Evolutionary conservation across 805 yeast species (phyloP).

Genomic region (Zygosaccharomyces lentus): DNA sequence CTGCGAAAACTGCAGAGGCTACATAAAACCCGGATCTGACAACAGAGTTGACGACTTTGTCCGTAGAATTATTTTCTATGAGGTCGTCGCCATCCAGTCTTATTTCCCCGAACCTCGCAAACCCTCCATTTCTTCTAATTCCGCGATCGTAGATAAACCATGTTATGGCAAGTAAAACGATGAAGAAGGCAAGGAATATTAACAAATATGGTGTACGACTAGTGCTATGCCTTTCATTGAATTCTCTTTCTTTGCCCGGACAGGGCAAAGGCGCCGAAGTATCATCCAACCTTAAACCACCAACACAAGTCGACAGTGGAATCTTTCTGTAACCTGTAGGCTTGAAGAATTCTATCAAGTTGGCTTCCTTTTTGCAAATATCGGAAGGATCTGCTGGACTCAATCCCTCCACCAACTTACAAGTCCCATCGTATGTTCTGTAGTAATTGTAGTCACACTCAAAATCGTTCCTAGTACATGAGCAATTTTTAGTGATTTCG

Average conservation of each 20-base stretch:
- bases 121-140: conserved; percentile 72
- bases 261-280: conserved; percentile 62
- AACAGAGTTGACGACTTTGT: conserved; percentile 52
- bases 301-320: conserved; percentile 80
- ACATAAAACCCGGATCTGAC: conserved; percentile 54
- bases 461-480: conserved; percentile 80
- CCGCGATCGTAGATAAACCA: conserved; percentile 80
- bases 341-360: conserved; percentile 65
- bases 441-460: conserved; percentile 91
- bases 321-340: conserved; percentile 91
- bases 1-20: conserved; percentile 38
- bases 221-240: conserved; percentile 48
- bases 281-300: conserved; percentile 69
- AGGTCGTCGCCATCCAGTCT: conserved; percentile 70
- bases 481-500: conserved; percentile 59
- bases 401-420: conserved; percentile 74
- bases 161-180: conserved; percentile 47
- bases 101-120: conserved; percentile 77
- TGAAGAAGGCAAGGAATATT: conserved; percentile 54
- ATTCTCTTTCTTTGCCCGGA: conserved; percentile 79
- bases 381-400: conserved; percentile 60
- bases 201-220: conserved; percentile 51
- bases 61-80: conserved; percentile 60
- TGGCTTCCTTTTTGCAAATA: conserved; percentile 51
- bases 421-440: conserved; percentile 72